These are phyloP conservation scores for Boehmeria nivea DNA, from an alignment of 306 rosid species.

Conservation along the genomic window DNA sequence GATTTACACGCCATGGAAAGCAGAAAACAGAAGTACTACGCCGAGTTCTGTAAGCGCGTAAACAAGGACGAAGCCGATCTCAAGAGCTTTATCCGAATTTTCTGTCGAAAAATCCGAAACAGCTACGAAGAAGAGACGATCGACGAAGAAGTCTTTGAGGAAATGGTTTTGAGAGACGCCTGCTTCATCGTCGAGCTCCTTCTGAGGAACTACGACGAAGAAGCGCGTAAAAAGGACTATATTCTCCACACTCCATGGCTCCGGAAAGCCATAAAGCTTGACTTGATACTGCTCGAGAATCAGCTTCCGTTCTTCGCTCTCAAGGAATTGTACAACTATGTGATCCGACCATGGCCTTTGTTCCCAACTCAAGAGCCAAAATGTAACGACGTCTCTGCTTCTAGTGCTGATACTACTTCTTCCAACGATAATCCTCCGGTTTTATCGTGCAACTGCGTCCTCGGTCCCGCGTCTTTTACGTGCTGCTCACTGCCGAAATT, in stretches of 20 bases:
- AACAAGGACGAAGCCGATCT: background rate
- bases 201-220: constrained; percentile 7
- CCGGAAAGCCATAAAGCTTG: constrained; percentile 24
- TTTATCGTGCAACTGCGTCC: background rate
- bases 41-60: constrained; percentile 18
- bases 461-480: background rate
- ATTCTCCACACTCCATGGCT: constrained; percentile 39
- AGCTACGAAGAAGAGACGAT: background rate
- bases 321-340: constrained; percentile 9
- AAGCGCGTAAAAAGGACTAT: constrained; percentile 13
- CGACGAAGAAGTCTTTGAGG: background rate
- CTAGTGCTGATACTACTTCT: no score
- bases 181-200: constrained; percentile 38
- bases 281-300: constrained; percentile 45
- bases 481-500: background rate
- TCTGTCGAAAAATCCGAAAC: background rate
- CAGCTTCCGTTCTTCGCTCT: constrained; percentile 43
- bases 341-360: background rate
- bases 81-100: background rate
- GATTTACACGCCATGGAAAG: constrained; percentile 21
- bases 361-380: background rate
- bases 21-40: constrained; percentile 19
- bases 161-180: constrained; percentile 11
- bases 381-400: no score
- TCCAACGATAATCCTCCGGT: no score